Evolutionary conservation across 805 yeast species (phyloP), one percentile per base, ranked within the genome.

Genomic region (Lachancea cidri): DNA sequence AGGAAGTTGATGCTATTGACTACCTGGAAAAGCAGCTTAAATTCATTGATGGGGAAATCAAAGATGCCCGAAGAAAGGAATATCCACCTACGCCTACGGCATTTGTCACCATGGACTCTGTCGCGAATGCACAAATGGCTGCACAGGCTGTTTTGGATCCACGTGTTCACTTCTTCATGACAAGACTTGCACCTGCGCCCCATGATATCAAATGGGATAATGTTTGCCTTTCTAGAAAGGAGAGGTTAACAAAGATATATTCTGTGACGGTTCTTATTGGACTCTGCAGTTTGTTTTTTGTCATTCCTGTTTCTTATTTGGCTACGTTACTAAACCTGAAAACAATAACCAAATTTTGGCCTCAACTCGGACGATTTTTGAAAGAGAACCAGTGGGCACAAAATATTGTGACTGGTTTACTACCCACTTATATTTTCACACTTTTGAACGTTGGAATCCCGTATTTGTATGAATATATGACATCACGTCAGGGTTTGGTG

Each of bases 61-160:
- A 58, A 4, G 66, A 70, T 19, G 85, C 91, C 2, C 72, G 96
- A 40, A 67, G 65, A 22, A 71, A 80, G 38, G 83, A 83, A 47
- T 86, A 80, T 54, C 78, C 86, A 0, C 83, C 96, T 0, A 86
- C 95, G 0, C 87, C 94, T 20, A 83, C 91, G 2, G 97, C 98
- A 0, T 91, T 91, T 62, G 79, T 91, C 6, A 93, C 98, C 0
- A 85, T 91, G 96, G 91, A 86, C 49, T 76, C 93, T 0, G 97
- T 88, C 3, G 95, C 96, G 0, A 81, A 88, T 50, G 97, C 98
- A 2, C 98, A 91, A 60, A 83, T 88, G 86, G 82, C 93, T 20
- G 96, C 97, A 0, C 98, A 93, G 60, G 93, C 97, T 0, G 89
- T 91, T 0, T 62, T 93, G 43, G 96, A 89, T 57, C 97, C 97